Evolutionary conservation across 2,329 filamentous ascomycete genomes (phyloP), one percentile per base, ranked within the genome.

Genomic region (Chaetothyriales sp.): DNA sequence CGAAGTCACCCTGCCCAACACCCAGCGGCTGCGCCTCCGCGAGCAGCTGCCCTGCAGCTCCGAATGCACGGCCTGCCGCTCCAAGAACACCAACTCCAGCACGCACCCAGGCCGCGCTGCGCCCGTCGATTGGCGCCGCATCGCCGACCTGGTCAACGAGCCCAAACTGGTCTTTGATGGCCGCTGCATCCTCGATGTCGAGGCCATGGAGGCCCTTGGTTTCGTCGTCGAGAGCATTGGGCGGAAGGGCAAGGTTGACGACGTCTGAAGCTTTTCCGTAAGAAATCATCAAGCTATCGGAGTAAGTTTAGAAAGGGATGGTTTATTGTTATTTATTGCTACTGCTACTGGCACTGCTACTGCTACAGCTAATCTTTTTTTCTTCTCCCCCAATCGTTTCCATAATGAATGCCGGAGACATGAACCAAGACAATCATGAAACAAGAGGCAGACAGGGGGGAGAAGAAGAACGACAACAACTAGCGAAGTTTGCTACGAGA

Each of bases 81-180:
- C 22, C 10, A 50, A 29, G 15, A 25, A 22, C 37, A 22, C 25
- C 20, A 18, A 20, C 15, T 40, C 47, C 2, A 20, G 29, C 13
- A 33, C 25, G 48, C 20, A 37, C 44, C 8, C 28, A 29, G 18
- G 29, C 33, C 43, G 46, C 50, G 51, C 49, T 64, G 61, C 48
- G 33, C 62, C 59, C 3, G 57, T 76, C 5, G 71, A 76, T 49
- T 76, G 74, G 69, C 61, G 65, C 20, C 67, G 65, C 29, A 67
- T 77, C 13, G 68, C 71, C 4, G 66, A 68, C 49, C 63, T 63
- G 13, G 68, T 76, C 65, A 66, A 67, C 51, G 67, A 69, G 45
- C 73, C 74, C 1, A 73, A 68, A 54, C 74, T 68, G 63, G 68
- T 75, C 5, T 76, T 76, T 60, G 74, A 77, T 60, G 73, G 73